Base-by-base conservation (phyloP, 768 basidiomycete genomes). In the Cytidiella melzeri region DNA sequence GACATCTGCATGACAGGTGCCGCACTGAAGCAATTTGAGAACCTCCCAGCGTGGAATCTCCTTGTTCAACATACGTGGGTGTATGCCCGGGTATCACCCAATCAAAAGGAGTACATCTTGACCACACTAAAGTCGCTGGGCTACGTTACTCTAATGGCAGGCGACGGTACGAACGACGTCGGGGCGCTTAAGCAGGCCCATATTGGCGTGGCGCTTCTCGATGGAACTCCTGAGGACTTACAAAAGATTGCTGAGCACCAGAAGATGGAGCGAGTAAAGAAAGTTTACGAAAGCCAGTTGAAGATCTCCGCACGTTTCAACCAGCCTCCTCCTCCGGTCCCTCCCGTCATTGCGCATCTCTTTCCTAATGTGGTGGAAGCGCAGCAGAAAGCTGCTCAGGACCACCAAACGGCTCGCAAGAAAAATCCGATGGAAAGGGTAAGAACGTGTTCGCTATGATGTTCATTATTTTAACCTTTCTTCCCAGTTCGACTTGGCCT, bases 91-190 rank as follows among this genome's bases (percentile, higher is more conserved):
- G 95, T 98, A 13, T 95, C 95, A 10, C 96, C 96, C 2, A 69
- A 79, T 0, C 96, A 98, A 65, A 99, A 99, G 70, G 96, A 99
- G 66, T 80, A 79, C 65, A 98, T 99, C 67, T 77, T 99, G 41
- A 91, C 92, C 0, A 87, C 87, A 5, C 73, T 98, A 46, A 93
- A 93, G 65, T 74, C 75, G 2, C 80, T 96, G 21, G 95, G 95
- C 20, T 99, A 92, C 63, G 77, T 76, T 13, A 99, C 96, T 0
- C 76, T 99, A 45, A 98, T 98, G 96, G 96, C 94, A 4, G 96
- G 96, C 45, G 96, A 99, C 63, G 96, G 96, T 25, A 99, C 96
- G 3, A 98, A 99, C 63, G 96, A 98, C 55, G 96, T 99, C 43
- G 96, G 96, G 20, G 96, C 96, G 2, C 79, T 99, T 45, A 99